Evolutionary conservation across 2,329 filamentous ascomycete species (phyloP), one percentile per base, ranked within the genome.

Genomic region (Zymoseptoria crescenta): DNA sequence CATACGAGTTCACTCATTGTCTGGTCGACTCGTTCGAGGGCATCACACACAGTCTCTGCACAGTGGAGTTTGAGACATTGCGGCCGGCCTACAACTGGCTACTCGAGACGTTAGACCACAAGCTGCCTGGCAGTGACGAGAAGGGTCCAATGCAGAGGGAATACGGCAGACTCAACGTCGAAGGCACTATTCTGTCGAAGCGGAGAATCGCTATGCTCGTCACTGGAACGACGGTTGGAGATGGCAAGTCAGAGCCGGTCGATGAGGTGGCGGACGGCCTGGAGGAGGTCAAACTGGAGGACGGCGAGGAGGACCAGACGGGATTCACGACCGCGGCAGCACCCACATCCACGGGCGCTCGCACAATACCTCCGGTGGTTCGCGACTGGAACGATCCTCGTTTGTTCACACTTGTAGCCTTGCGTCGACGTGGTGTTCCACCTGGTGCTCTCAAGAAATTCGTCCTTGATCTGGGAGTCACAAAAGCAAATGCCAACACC

Each of bases 21-120:
- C 79, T 96, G 21, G 93, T 89, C 68, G 94, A 97, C 80, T 92
- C 89, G 66, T 90, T 96, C 64, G 94, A 99, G 74, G 83, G 83
- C 19, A 95, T 97, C 69, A 92, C 92, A 0, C 93, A 96, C 77
- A 93, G 88, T 13, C 80, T 97, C 20, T 97, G 93, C 73, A 97
- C 94, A 0, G 93, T 89, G 1, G 94, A 97, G 73, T 96, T 97
- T 69, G 85, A 92, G 65, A 84, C 89, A 55, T 88, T 89, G 20
- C 80, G 93, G 60, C 86, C 89, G 52, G 94, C 89, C 48, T 99
- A 97, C 71, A 92, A 97, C 70, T 97, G 85, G 85, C 79, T 97
- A 35, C 89, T 94, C 73, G 86, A 91, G 74, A 83, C 84, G 9
- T 80, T 96, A 13, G 89, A 86, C 41, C 86, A 95, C 58, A 96